Percentiles rank a stretch among this genome's conserved stretches.
Evolutionary conservation across 192 early-diverging fungal species (phyloP).

Genomic region (Spizellomyces sp.): DNA sequence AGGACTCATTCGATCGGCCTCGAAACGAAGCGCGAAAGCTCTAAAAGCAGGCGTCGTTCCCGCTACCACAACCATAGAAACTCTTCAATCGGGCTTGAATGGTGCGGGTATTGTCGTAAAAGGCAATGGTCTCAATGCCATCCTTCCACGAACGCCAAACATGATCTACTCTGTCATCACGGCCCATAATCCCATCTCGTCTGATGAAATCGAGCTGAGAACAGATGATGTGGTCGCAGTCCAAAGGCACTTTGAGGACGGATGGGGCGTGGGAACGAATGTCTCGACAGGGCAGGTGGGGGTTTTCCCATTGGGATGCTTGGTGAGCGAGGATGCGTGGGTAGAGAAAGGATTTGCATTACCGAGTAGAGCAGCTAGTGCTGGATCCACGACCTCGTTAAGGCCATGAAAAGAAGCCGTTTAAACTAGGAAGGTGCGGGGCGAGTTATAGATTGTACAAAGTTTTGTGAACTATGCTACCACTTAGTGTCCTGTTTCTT

Average conservation of each 20-base stretch:
- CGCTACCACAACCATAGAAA: too few relatives aligned
- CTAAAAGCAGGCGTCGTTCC: too few relatives aligned
- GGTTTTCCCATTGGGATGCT: constrained; percentile 83
- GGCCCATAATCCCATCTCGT: constrained; percentile 60
- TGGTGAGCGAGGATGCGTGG: constrained; percentile 42
- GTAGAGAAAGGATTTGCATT: background rate
- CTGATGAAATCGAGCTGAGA: constrained; percentile 77
- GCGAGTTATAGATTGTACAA: too few relatives aligned
- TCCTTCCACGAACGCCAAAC: constrained; percentile 10
- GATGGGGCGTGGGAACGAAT: constrained; percentile 87
- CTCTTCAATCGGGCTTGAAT: too few relatives aligned
- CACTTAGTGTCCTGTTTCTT: too few relatives aligned
- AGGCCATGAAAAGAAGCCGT: too few relatives aligned
- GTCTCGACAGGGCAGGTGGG: constrained; percentile 69
- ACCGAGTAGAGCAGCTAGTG: too few relatives aligned
- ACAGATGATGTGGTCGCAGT: constrained; percentile 73
- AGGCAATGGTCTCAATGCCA: background rate
- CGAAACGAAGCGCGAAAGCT: too few relatives aligned
- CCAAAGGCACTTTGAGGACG: constrained; percentile 79
- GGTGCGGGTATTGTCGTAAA: too few relatives aligned
- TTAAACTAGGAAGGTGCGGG: too few relatives aligned
- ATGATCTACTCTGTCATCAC: constrained; percentile 43
- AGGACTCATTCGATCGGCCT: background rate
- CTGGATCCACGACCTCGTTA: too few relatives aligned
- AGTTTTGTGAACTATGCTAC: too few relatives aligned